phyloP scores from a whole-genome alignment of 1,284 basidiomycete species.

The Singerocomus inundabilis region DNA sequence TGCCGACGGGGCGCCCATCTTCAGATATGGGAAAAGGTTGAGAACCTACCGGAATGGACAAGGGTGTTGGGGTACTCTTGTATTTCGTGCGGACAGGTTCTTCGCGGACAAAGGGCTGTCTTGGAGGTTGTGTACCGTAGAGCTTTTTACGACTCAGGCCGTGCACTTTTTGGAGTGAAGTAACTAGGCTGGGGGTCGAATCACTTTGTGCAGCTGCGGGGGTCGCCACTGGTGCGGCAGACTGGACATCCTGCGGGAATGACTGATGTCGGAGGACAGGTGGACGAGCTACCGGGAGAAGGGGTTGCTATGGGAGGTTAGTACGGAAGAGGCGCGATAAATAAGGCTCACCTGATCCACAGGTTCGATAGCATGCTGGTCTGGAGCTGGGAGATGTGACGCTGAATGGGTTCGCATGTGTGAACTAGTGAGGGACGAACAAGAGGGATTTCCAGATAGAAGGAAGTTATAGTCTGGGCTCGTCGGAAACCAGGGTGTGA shows the following conservation, averaged over 20 bases:
- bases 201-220: slow-evolving; percentile 8
- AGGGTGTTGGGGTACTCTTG: slow-evolving; percentile 31
- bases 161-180: slow-evolving; percentile 55
- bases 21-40: slow-evolving; percentile 26
- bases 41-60: slow-evolving; percentile 34
- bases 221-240: background rate
- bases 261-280: slow-evolving; percentile 32
- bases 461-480: slow-evolving; percentile 36
- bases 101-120: slow-evolving; percentile 52
- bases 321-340: background rate
- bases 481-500: slow-evolving; percentile 40
- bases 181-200: slow-evolving; percentile 44
- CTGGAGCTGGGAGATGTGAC: slow-evolving; percentile 1
- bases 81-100: slow-evolving; percentile 37
- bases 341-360: slow-evolving; percentile 17
- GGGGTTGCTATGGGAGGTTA: slow-evolving; percentile 15
- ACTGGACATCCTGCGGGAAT: slow-evolving; percentile 29
- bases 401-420: background rate
- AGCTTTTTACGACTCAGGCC: slow-evolving; percentile 63
- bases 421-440: slow-evolving; percentile 1
- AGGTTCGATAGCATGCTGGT: slow-evolving; percentile 1
- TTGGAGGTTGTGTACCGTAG: slow-evolving; percentile 49
- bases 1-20: slow-evolving; percentile 20
- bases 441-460: slow-evolving; percentile 31
- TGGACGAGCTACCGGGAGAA: slow-evolving; percentile 23